Evolutionary conservation across 768 basidiomycete species (phyloP).

Genomic region (Asterophora lycoperdoides): DNA sequence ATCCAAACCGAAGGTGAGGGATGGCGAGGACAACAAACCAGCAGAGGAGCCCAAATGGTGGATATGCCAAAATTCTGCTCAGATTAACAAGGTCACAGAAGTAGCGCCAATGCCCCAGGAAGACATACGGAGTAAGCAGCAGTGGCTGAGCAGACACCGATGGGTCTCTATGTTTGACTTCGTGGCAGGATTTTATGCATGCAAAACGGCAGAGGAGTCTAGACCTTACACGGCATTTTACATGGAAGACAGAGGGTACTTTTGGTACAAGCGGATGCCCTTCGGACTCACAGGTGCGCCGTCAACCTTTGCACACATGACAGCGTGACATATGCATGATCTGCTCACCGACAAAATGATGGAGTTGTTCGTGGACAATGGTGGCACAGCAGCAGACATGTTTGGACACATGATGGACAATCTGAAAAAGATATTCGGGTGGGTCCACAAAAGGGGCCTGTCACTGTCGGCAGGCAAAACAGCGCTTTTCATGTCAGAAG

Average conservation of each 20-base stretch:
- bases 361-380: constrained; percentile 38
- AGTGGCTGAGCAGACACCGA: constrained; percentile 29
- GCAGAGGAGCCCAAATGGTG: constrained; percentile 12
- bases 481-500: constrained; percentile 32
- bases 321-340: constrained; percentile 21
- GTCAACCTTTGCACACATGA: constrained; percentile 30
- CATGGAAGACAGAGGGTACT: constrained; percentile 13
- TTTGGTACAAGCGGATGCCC: too few species aligned
- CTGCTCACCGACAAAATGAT: constrained; percentile 19
- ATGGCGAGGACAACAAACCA: not conserved
- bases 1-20: constrained; percentile 10
- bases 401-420: constrained; percentile 26
- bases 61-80: too few species aligned
- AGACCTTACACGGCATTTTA: constrained; percentile 32
- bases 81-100: too few species aligned
- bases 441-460: constrained; percentile 24
- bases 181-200: constrained; percentile 34
- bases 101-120: too few species aligned
- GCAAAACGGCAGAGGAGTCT: constrained; percentile 13
- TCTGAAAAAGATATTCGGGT: constrained; percentile 22
- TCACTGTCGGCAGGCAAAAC: constrained; percentile 35
- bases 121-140: constrained; percentile 36
- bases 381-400: constrained; percentile 25
- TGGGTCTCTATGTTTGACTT: too few species aligned
- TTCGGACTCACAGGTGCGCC: too few species aligned